Evolutionary conservation across 257 asterid species (phyloP).

Genomic region (Capsicum pubescens): DNA sequence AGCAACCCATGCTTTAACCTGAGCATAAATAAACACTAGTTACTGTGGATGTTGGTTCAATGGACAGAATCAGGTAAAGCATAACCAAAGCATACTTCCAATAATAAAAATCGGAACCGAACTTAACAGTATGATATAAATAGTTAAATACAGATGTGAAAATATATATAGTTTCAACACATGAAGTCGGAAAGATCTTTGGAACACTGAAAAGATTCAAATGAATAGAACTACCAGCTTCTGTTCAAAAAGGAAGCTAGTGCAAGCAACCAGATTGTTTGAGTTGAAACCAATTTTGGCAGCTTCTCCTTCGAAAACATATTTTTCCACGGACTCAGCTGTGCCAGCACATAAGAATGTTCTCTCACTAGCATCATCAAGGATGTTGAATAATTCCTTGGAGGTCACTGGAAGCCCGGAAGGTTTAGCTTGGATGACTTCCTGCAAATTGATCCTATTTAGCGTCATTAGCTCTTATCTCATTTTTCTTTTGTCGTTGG

Average conservation of each 20-base stretch:
- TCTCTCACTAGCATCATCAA: conserved; percentile 95
- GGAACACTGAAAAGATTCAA: conserved; percentile 17
- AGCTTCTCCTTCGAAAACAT: conserved; percentile 77
- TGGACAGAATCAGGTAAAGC: conserved; percentile 7
- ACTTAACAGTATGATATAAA: neutral
- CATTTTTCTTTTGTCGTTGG: conserved; percentile 18
- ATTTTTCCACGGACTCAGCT: conserved; percentile 72
- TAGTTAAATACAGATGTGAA: neutral
- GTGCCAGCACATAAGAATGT: conserved; percentile 91
- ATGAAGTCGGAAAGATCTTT: neutral
- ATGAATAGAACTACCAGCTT: conserved; percentile 65
- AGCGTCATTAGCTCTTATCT: neutral
- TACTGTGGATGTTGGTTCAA: conserved; percentile 3
- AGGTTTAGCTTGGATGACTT: conserved; percentile 71
- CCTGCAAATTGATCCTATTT: conserved; percentile 53
- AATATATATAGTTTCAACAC: conserved; percentile 15
- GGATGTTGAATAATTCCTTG: conserved; percentile 70
- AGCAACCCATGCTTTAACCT: conserved; percentile 91
- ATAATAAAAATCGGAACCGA: conserved; percentile 4
- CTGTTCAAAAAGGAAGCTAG: conserved; percentile 83
- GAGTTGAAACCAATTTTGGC: conserved; percentile 65
- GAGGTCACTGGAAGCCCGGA: conserved; percentile 72
- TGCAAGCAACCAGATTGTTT: conserved; percentile 80
- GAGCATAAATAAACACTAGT: conserved; percentile 37
- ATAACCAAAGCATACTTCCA: conserved; percentile 5